Conservation (phyloP, 768 basidiomycete species). For the Galerina marginata region DNA sequence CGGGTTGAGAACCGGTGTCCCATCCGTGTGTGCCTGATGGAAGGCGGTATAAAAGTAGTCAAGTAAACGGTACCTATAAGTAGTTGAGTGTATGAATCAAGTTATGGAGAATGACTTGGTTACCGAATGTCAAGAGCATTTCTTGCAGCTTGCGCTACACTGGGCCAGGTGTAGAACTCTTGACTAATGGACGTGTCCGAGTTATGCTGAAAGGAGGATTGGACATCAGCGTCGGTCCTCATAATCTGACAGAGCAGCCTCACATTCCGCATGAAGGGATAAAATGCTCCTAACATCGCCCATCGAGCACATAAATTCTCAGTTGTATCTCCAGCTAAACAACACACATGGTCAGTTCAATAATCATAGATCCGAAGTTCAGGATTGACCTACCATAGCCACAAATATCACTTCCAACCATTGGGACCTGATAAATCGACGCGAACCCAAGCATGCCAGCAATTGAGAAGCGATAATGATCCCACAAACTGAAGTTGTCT, state of each 20-base stretch:
- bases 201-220: constrained; percentile 50
- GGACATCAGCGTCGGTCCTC: neutral
- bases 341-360: neutral
- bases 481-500: constrained; percentile 66
- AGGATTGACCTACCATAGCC: constrained; percentile 53
- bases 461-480: constrained; percentile 63
- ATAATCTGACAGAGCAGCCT: constrained; percentile 23
- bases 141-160: constrained; percentile 60
- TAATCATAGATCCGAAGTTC: neutral
- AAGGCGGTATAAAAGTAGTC: constrained; percentile 78
- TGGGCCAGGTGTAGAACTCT: constrained; percentile 72
- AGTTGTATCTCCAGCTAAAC: constrained; percentile 60
- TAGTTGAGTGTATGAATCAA: neutral
- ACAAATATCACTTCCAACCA: constrained; percentile 81
- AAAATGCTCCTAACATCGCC: constrained; percentile 79
- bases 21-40: constrained; percentile 59
- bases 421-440: constrained; percentile 68
- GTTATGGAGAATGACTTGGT: constrained; percentile 15
- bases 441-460: constrained; percentile 73
- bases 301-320: constrained; percentile 76
- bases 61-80: constrained; percentile 61
- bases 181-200: constrained; percentile 56
- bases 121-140: constrained; percentile 67
- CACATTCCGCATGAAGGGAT: constrained; percentile 81
- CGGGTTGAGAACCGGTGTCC: constrained; percentile 70